Conservation (phyloP, 2,329 filamentous ascomycete genomes). For the Aspergillus awamori region DNA sequence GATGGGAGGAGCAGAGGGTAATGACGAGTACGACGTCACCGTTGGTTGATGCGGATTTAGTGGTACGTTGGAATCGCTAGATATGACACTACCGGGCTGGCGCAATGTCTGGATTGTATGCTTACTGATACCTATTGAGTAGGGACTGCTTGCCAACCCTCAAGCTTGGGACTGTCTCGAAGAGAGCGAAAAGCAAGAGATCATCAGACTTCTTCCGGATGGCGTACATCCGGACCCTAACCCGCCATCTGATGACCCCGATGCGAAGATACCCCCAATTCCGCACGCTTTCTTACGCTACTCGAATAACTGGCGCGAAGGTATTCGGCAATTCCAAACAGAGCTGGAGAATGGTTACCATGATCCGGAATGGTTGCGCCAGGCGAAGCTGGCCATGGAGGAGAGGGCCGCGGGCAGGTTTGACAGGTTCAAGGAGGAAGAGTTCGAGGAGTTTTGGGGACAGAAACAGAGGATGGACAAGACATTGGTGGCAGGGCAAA, state of each 20-base stretch:
- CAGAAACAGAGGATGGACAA: slow-evolving; percentile 51
- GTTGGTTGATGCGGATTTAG: slow-evolving; percentile 41
- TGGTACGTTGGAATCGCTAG: slow-evolving; percentile 32
- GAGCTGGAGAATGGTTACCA: slow-evolving; percentile 60
- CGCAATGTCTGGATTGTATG: too few relatives aligned
- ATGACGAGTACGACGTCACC: slow-evolving; percentile 43
- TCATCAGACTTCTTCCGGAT: slow-evolving; percentile 44
- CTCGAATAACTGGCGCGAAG: slow-evolving; percentile 55
- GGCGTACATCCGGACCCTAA: slow-evolving; percentile 43
- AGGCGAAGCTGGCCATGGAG: slow-evolving; percentile 57
- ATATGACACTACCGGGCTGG: neutral
- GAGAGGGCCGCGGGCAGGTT: slow-evolving; percentile 58
- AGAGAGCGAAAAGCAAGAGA: slow-evolving; percentile 45
- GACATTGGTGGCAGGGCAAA: slow-evolving; percentile 44
- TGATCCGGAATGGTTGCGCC: slow-evolving; percentile 59
- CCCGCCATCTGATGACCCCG: slow-evolving; percentile 29
- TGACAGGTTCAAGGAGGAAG: slow-evolving; percentile 58
- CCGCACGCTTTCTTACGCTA: slow-evolving; percentile 47
- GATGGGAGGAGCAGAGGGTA: slow-evolving; percentile 43
- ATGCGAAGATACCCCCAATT: slow-evolving; percentile 42
- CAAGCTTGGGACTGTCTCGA: slow-evolving; percentile 47
- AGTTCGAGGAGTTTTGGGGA: slow-evolving; percentile 62
- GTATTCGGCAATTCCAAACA: slow-evolving; percentile 57
- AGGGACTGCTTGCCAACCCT: slow-evolving; percentile 46
- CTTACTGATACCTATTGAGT: neutral